Percentiles rank a stretch among this genome's conserved stretches.
Evolutionary conservation across 352 stramenopile species (phyloP).

Genomic region (Phytophthora ramorum): DNA sequence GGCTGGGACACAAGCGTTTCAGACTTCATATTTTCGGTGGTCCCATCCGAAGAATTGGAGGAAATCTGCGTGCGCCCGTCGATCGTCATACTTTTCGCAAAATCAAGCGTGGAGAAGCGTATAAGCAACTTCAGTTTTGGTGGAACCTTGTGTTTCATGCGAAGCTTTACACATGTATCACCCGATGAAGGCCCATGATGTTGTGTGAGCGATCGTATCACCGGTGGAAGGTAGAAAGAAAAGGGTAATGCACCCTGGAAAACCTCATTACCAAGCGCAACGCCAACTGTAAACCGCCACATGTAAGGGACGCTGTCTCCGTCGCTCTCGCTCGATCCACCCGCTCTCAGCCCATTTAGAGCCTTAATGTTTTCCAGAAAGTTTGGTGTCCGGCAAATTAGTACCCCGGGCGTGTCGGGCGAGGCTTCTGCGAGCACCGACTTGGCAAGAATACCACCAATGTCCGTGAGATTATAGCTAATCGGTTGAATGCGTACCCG

Average conservation of each 20-base stretch:
- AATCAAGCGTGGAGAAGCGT: constrained; percentile 55
- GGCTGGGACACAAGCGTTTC: neutral
- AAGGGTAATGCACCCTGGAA: constrained; percentile 61
- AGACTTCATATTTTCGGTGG: neutral
- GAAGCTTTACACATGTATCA: constrained; percentile 59
- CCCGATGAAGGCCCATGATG: constrained; percentile 73
- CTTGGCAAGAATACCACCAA: constrained; percentile 16
- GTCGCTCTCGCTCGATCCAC: constrained; percentile 9
- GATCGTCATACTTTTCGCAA: constrained; percentile 25
- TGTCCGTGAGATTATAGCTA: constrained; percentile 18
- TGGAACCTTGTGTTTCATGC: constrained; percentile 81
- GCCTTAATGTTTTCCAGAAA: constrained; percentile 66
- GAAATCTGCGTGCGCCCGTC: constrained; percentile 5
- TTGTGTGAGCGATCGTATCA: constrained; percentile 67
- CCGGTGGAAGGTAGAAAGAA: constrained; percentile 59
- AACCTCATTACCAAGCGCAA: constrained; percentile 50
- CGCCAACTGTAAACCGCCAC: constrained; percentile 45
- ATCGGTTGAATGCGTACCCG: constrained; percentile 60
- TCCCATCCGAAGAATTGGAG: neutral
- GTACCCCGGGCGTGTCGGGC: constrained; percentile 21
- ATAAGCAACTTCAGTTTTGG: constrained; percentile 51
- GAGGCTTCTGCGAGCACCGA: constrained; percentile 18
- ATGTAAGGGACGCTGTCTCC: constrained; percentile 21
- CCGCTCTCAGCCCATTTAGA: constrained; percentile 18
- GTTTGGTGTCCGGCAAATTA: constrained; percentile 55